Conservation (phyloP, 768 basidiomycete species). For the Boletus huronensis region DNA sequence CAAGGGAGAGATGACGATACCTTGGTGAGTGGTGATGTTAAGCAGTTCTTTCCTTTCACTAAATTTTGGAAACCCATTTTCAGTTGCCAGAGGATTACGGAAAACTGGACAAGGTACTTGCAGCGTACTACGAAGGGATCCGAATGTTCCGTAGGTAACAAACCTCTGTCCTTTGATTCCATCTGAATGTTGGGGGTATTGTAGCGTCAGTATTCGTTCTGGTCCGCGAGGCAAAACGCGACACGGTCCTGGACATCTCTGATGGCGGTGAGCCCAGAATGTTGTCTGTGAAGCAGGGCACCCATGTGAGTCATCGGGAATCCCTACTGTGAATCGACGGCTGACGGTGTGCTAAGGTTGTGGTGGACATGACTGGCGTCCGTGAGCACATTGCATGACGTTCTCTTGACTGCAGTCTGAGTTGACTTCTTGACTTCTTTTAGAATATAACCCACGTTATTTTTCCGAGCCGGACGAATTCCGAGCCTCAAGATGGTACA, state of each 20-base stretch:
- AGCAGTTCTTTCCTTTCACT: neutral
- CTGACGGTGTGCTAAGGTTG: slow-evolving; percentile 12
- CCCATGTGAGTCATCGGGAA: slow-evolving; percentile 9
- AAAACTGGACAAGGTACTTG: slow-evolving; percentile 30
- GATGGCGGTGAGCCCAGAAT: slow-evolving; percentile 14
- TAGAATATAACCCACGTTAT: slow-evolving; percentile 37
- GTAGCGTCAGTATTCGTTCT: slow-evolving; percentile 31
- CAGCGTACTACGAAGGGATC: slow-evolving; percentile 30
- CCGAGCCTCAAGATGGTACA: slow-evolving; percentile 39
- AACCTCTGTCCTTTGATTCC: neutral
- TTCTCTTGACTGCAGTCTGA: neutral
- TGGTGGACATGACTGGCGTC: slow-evolving; percentile 31
- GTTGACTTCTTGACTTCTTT: slow-evolving; percentile 3
- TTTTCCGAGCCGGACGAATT: slow-evolving; percentile 37
- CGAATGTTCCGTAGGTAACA: slow-evolving; percentile 33
- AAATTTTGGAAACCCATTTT: neutral
- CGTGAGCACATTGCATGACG: slow-evolving; percentile 15
- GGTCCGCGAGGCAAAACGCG: slow-evolving; percentile 28
- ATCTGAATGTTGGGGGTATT: neutral
- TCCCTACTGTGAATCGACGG: neutral
- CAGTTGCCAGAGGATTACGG: slow-evolving; percentile 25
- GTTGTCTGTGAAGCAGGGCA: slow-evolving; percentile 24
- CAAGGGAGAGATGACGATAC: slow-evolving; percentile 16
- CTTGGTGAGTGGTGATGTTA: slow-evolving; percentile 10
- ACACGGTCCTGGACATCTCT: slow-evolving; percentile 22